A percentile compares a stretch with the other conserved stretches of the same genome.
phyloP scores from a whole-genome alignment of 2,329 filamentous ascomycete genomes.

The Aureobasidium pullulans region DNA sequence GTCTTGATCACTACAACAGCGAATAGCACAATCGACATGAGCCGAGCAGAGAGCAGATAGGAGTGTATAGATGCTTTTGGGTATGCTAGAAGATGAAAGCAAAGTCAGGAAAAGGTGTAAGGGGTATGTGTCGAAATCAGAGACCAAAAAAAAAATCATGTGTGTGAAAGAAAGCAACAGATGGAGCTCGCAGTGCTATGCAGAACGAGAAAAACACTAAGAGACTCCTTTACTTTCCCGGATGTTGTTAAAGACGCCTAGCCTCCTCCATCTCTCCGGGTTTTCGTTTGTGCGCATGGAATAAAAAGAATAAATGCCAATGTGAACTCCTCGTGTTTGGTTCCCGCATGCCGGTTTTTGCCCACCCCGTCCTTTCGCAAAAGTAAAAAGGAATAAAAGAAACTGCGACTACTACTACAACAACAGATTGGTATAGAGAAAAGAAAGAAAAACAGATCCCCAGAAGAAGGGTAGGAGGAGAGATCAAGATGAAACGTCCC shows the following conservation, averaged over 20 bases:
- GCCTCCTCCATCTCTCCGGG: not conserved
- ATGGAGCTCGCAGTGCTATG: constrained; percentile 8
- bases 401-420: constrained; percentile 1
- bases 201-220: not conserved
- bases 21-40: too few relatives aligned
- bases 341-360: not conserved
- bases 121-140: not conserved
- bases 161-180: not conserved
- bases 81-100: too few relatives aligned
- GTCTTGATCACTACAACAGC: too few relatives aligned
- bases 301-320: not conserved
- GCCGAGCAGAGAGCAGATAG: too few relatives aligned
- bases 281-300: not conserved
- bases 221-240: not conserved
- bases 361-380: constrained; percentile 3
- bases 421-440: constrained; percentile 9
- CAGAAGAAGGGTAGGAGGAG: not conserved
- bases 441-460: constrained; percentile 1
- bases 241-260: not conserved
- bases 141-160: not conserved
- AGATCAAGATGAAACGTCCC: constrained; percentile 3
- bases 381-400: not conserved
- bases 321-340: not conserved
- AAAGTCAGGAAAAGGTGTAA: not conserved
- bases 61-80: too few relatives aligned